phyloP scores from a whole-genome alignment of 2,329 filamentous ascomycete species.

The Fusarium drepaniforme region DNA sequence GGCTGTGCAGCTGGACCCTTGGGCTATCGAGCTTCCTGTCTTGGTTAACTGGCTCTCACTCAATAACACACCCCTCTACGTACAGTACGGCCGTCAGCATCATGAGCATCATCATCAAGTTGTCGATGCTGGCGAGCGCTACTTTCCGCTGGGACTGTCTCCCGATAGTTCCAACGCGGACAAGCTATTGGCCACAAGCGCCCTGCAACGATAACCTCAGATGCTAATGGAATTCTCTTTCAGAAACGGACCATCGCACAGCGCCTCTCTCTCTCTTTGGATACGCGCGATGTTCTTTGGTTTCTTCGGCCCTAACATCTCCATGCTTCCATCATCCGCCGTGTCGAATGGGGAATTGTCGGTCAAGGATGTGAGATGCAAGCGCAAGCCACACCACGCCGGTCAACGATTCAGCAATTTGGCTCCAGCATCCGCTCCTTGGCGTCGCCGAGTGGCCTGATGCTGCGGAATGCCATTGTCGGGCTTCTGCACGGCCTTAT shows the following conservation, averaged over 20 bases:
- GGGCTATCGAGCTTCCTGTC: constrained; percentile 38
- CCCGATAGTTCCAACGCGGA: not conserved
- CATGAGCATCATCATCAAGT: not conserved
- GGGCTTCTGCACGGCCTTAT: constrained; percentile 25
- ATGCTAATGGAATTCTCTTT: constrained; percentile 3
- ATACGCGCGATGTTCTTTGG: not conserved
- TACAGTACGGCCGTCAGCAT: constrained; percentile 7
- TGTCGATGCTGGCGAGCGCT: not conserved
- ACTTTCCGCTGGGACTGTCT: not conserved
- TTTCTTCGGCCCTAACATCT: not conserved
- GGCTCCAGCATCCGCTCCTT: constrained; percentile 25
- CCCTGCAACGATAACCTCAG: constrained; percentile 4
- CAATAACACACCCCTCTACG: not conserved
- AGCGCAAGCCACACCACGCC: constrained; percentile 39
- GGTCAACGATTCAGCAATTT: constrained; percentile 31
- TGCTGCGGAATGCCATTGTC: constrained; percentile 36
- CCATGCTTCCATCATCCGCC: constrained; percentile 8
- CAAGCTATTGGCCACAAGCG: not conserved
- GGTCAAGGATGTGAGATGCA: constrained; percentile 36
- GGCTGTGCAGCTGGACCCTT: constrained; percentile 40
- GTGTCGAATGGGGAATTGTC: constrained; percentile 28
- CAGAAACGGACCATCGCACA: constrained; percentile 1
- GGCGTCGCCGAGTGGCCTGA: constrained; percentile 37
- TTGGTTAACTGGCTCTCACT: constrained; percentile 24
- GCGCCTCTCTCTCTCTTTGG: not conserved